phyloP scores from a whole-genome alignment of 2,329 filamentous ascomycete genomes.

The Calonectria pseudoreteaudii region DNA sequence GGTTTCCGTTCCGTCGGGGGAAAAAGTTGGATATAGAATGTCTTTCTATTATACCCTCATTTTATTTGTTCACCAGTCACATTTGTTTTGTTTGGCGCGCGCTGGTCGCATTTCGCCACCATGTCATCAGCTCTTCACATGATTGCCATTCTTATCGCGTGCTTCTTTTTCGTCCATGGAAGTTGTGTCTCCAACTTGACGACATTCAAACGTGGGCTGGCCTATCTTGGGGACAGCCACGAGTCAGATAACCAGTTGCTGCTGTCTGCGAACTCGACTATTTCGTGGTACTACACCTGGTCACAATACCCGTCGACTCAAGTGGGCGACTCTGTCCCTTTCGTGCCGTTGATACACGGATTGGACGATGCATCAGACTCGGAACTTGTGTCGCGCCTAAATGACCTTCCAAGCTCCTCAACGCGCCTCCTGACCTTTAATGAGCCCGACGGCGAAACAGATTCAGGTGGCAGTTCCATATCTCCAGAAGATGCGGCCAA shows the following conservation, averaged over 20 bases:
- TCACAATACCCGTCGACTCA: conserved; percentile 45
- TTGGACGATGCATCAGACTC: conserved; percentile 47
- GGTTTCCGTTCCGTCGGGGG: background rate
- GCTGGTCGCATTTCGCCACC: background rate
- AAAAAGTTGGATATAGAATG: background rate
- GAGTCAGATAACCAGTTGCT: conserved; percentile 50
- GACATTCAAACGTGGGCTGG: conserved; percentile 39
- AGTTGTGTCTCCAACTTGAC: conserved; percentile 22
- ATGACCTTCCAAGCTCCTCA: conserved; percentile 46
- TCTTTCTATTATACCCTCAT: background rate
- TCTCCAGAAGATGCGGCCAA: conserved; percentile 52
- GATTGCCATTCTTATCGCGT: background rate
- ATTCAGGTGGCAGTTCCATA: conserved; percentile 53
- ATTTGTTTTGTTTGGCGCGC: background rate
- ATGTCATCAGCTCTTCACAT: background rate
- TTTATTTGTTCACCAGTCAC: background rate
- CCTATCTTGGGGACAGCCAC: conserved; percentile 40
- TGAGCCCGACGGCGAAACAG: conserved; percentile 55
- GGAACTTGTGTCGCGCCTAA: conserved; percentile 42
- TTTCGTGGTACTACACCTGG: conserved; percentile 59
- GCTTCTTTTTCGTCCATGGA: background rate
- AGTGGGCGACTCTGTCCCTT: conserved; percentile 43
- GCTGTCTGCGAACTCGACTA: conserved; percentile 50
- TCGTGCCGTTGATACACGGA: conserved; percentile 54
- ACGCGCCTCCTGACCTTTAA: conserved; percentile 56